Evolutionary conservation across 192 early-diverging fungal genomes (phyloP).

Genomic region (Linderina pennispora): DNA sequence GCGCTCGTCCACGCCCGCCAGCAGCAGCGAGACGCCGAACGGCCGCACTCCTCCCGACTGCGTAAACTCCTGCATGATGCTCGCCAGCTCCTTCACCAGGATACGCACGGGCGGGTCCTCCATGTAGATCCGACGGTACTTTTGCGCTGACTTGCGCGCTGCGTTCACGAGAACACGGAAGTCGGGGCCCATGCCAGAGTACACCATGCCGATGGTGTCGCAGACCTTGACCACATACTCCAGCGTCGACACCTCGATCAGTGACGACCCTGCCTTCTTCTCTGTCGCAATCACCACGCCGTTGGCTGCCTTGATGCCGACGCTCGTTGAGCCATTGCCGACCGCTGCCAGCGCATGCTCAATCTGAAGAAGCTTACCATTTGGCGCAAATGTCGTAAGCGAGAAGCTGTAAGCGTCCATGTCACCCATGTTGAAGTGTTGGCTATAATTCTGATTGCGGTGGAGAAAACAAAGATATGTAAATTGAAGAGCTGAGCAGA

Average conservation of each 20-base stretch:
- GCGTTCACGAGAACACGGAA: constrained; percentile 92
- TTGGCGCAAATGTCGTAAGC: constrained; percentile 98
- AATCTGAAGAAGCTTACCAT: constrained; percentile 98
- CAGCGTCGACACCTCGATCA: constrained; percentile 89
- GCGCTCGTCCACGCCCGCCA: constrained; percentile 90
- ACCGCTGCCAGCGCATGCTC: constrained; percentile 97
- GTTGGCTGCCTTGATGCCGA: constrained; percentile 96
- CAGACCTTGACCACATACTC: constrained; percentile 89
- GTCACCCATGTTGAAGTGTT: not conserved
- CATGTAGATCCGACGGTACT: constrained; percentile 87
- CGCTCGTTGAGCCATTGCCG: constrained; percentile 77
- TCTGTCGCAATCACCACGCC: constrained; percentile 98
- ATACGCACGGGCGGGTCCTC: constrained; percentile 95
- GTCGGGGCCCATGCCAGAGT: constrained; percentile 99
- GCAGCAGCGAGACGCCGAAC: constrained; percentile 95
- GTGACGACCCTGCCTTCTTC: constrained; percentile 86
- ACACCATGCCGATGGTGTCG: constrained; percentile 95
- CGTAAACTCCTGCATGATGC: constrained; percentile 98
- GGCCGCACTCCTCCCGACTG: constrained; percentile 99
- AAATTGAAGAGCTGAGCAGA: not conserved
- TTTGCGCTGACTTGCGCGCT: constrained; percentile 94
- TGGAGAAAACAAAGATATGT: not conserved
- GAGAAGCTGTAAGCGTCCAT: constrained; percentile 87
- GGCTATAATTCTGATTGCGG: not conserved
- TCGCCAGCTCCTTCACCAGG: constrained; percentile 93